Evolutionary conservation across 2,329 filamentous ascomycete species (phyloP).

Genomic region (Colletotrichum liaoningense): DNA sequence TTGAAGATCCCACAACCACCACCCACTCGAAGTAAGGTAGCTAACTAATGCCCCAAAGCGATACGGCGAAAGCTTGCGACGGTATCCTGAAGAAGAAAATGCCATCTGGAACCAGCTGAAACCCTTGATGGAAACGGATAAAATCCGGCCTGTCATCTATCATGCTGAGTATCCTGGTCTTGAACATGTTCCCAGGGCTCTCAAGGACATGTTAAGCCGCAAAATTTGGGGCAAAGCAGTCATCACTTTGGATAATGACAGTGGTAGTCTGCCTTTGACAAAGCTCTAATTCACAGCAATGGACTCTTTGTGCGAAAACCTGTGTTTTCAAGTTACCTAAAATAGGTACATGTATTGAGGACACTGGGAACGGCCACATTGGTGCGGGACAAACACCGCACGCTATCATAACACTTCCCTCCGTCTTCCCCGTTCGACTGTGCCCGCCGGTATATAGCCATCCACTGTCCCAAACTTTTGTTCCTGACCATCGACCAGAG

Average conservation of each 20-base stretch:
- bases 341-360: not conserved
- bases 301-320: no score
- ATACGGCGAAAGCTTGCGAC: constrained; percentile 66
- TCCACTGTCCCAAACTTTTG: constrained; percentile 27
- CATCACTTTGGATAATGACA: constrained; percentile 50
- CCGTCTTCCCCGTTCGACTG: constrained; percentile 11
- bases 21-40: not conserved
- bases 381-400: not conserved
- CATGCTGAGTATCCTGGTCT: constrained; percentile 60
- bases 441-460: constrained; percentile 30
- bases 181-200: constrained; percentile 58
- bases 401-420: constrained; percentile 23
- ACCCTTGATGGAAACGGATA: constrained; percentile 56
- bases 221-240: constrained; percentile 69
- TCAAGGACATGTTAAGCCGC: constrained; percentile 61
- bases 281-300: constrained; percentile 9
- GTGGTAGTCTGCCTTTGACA: not conserved
- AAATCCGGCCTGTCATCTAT: constrained; percentile 63
- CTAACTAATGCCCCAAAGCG: constrained; percentile 48
- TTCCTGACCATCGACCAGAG: constrained; percentile 9
- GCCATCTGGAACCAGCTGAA: constrained; percentile 64
- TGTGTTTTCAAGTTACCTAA: not conserved
- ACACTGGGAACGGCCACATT: not conserved
- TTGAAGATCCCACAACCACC: not conserved
- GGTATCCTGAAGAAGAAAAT: constrained; percentile 57